Conservation (phyloP, 345 rosid species). For the Crucihimalaya himalaica region DNA sequence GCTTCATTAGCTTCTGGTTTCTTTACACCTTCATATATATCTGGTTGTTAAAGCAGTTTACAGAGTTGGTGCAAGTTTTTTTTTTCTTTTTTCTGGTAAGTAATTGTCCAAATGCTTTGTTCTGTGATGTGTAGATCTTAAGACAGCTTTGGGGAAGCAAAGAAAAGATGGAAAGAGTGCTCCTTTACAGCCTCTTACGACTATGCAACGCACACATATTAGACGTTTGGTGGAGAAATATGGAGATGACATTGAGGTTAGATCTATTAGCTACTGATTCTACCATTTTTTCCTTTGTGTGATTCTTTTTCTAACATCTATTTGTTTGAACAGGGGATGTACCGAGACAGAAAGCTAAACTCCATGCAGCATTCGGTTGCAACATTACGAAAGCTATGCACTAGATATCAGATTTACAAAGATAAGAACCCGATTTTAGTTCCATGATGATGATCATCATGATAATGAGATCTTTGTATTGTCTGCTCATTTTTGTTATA, state of each 20-base stretch:
- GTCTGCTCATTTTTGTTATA: constrained; percentile 9
- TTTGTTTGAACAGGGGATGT: constrained; percentile 64
- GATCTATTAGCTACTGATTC: neutral
- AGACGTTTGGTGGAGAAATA: constrained; percentile 67
- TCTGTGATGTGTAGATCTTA: constrained; percentile 57
- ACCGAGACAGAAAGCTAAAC: constrained; percentile 80
- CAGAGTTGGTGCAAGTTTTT: neutral
- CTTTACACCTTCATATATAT: neutral
- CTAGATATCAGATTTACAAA: constrained; percentile 55
- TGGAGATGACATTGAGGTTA: constrained; percentile 78
- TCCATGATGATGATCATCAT: constrained; percentile 14
- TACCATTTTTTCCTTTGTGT: neutral
- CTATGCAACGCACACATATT: constrained; percentile 66
- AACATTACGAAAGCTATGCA: constrained; percentile 68
- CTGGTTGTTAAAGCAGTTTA: neutral
- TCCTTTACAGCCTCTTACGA: constrained; percentile 73
- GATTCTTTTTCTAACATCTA: neutral
- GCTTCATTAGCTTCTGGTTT: neutral
- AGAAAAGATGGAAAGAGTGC: constrained; percentile 83
- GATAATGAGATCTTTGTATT: neutral
- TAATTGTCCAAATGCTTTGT: neutral
- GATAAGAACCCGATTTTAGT: constrained; percentile 67
- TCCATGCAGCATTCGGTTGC: constrained; percentile 83
- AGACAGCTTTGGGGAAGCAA: constrained; percentile 85
- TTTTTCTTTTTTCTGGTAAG: neutral